Conservation (phyloP, 73 alveolate species). For the Paramecium caudatum region DNA sequence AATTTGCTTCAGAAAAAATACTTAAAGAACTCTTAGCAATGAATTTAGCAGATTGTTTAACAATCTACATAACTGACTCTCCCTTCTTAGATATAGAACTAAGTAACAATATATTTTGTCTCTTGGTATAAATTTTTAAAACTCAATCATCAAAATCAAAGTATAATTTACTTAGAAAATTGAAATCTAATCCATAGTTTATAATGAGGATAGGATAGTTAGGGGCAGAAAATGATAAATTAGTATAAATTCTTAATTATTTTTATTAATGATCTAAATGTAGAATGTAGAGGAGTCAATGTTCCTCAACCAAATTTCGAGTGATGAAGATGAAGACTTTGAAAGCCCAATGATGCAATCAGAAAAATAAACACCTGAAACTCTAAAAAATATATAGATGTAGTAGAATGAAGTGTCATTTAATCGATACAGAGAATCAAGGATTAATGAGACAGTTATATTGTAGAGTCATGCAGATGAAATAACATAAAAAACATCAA, state of each 20-base stretch:
- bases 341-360: background rate
- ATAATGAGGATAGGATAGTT: too few species aligned
- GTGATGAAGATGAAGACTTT: conserved; percentile 15
- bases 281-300: conserved; percentile 1
- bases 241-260: too few species aligned
- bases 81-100: conserved; percentile 2
- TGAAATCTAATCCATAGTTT: too few species aligned
- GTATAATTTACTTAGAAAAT: too few species aligned
- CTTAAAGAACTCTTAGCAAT: background rate
- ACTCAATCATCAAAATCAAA: too few species aligned
- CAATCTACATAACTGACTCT: background rate
- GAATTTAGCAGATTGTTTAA: conserved; percentile 6
- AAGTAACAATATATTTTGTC: background rate
- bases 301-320: conserved; percentile 7
- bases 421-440: background rate
- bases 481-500: background rate
- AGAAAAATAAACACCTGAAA: background rate
- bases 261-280: conserved; percentile 48
- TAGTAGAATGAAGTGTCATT: background rate
- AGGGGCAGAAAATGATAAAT: too few species aligned
- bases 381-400: background rate
- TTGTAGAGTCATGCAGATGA: conserved; percentile 1
- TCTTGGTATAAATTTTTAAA: too few species aligned
- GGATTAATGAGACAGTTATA: background rate
- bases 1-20: background rate